Base-by-base conservation (phyloP, 2,329 filamentous ascomycete species). In the Scytalidium lignicola region DNA sequence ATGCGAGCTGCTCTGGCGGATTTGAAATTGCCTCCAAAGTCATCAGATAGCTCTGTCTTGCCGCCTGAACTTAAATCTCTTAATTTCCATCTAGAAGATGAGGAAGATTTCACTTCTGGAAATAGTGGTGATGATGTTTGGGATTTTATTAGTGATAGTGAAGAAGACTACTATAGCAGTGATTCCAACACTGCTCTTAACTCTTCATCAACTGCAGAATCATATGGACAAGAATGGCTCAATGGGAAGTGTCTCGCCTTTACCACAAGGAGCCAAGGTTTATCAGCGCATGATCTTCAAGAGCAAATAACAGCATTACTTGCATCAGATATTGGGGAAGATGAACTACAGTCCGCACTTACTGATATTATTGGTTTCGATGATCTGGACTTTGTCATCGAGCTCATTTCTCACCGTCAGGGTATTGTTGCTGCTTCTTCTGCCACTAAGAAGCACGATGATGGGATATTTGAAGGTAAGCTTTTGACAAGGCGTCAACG, bases 361-460 rank as follows among this genome's bases (percentile, higher is more conserved):
- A 90, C 88, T 0, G 93, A 99, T 59, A 80, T 96, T 41, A 76
- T 99, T 52, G 93, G 95, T 0, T 97, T 92, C 61, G 90, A 93
- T 59, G 90, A 97, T 62, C 74, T 99, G 17, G 92, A 99, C 56
- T 84, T 99, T 60, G 86, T 97, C 47, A 91, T 91, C 54, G 89
- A 96, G 54, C 73, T 97, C n/a, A 85, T 97, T 46, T 78, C 83
- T 2, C 83, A 92, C 64, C 82, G 90, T 46, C 72, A 78, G 46
- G 80, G 88, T 42, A 80, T 97, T 41, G 66, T 84, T 10, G 69
- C 76, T 3, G 67, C 71, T 4, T 64, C 70, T 10, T 61, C 70
- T 3, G 60, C 67, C 47, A 65, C 66, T 44, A 47, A 41, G 17
- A 47, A 50, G 13, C 50, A 55, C 29, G 49, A 71, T 69, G 47